These are phyloP conservation scores for Venturia nashicola DNA, from an alignment of 2,329 filamentous ascomycete genomes.

Conservation along the genomic window DNA sequence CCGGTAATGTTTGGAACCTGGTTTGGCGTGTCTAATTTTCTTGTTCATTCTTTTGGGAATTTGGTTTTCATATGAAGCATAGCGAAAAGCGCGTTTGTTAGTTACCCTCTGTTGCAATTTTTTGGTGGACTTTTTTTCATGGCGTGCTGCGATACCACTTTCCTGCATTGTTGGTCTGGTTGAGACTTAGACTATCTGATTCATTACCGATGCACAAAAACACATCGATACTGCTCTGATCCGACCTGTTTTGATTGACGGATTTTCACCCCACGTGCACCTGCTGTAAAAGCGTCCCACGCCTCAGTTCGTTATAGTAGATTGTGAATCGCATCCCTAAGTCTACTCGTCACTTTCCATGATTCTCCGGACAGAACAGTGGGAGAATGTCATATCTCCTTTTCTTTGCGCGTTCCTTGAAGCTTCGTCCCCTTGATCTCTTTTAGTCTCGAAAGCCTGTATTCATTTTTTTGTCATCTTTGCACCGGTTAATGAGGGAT, in stretches of 20 bases:
- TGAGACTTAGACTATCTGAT: background rate
- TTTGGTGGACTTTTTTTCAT: background rate
- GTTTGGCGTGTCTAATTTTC: background rate
- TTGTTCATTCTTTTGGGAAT: background rate
- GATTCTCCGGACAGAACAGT: no score
- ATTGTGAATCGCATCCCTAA: no score
- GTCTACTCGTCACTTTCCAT: no score
- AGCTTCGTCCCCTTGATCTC: no score
- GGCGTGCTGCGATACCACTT: background rate
- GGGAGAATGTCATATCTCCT: no score
- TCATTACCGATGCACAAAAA: background rate
- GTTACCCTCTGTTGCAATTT: background rate
- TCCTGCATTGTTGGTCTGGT: background rate
- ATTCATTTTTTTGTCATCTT: no score
- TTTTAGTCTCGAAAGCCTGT: no score
- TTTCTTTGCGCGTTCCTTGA: no score
- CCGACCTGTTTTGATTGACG: background rate
- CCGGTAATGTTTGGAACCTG: background rate
- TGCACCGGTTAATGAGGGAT: no score
- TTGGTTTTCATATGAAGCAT: background rate
- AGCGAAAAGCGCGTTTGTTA: background rate
- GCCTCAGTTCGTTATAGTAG: no score
- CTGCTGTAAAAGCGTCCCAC: no score
- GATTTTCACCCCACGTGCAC: no score
- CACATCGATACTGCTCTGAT: background rate